Percentiles rank a stretch among this genome's conserved stretches.
phyloP scores from a whole-genome alignment of 495 filamentous ascomycete genomes.

The Penicillium malachiteum region DNA sequence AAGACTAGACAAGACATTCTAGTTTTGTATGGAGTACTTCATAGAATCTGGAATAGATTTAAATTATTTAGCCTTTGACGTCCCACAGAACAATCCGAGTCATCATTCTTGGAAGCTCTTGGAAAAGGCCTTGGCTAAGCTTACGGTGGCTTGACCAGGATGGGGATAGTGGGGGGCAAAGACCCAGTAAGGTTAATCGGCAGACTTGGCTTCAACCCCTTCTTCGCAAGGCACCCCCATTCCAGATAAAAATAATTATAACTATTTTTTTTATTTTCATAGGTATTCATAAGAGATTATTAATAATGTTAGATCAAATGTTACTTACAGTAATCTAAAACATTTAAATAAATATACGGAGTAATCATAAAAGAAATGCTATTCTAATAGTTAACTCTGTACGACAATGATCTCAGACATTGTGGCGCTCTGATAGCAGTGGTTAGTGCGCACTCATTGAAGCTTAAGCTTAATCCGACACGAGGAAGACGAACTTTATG shows the following conservation, averaged over 20 bases:
- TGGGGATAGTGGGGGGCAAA: conserved; percentile 7
- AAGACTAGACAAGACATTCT: no score
- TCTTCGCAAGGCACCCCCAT: conserved; percentile 27
- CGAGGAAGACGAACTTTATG: conserved; percentile 48
- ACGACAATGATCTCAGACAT: conserved; percentile 26
- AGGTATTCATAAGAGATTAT: not conserved
- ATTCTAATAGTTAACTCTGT: not conserved
- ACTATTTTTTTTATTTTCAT: not conserved
- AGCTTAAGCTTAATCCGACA: conserved; percentile 57
- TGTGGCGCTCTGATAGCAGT: conserved; percentile 41
- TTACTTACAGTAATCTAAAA: not conserved
- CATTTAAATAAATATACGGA: not conserved
- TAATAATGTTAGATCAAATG: not conserved
- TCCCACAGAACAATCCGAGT: no score
- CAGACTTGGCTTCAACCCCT: conserved; percentile 19
- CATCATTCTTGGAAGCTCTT: conserved; percentile 18
- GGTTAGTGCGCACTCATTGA: conserved; percentile 43
- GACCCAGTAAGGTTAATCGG: conserved; percentile 22
- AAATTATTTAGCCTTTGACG: not conserved
- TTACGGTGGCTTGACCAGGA: conserved; percentile 25
- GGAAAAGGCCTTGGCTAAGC: conserved; percentile 23
- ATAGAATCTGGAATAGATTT: not conserved
- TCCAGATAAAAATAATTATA: conserved; percentile 12
- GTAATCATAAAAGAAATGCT: not conserved
- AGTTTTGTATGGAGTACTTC: no score